A percentile compares a stretch with the other conserved stretches of the same genome.
Evolutionary conservation across 2,329 filamentous ascomycete genomes (phyloP).

Genomic region (Lanzia echinophila): DNA sequence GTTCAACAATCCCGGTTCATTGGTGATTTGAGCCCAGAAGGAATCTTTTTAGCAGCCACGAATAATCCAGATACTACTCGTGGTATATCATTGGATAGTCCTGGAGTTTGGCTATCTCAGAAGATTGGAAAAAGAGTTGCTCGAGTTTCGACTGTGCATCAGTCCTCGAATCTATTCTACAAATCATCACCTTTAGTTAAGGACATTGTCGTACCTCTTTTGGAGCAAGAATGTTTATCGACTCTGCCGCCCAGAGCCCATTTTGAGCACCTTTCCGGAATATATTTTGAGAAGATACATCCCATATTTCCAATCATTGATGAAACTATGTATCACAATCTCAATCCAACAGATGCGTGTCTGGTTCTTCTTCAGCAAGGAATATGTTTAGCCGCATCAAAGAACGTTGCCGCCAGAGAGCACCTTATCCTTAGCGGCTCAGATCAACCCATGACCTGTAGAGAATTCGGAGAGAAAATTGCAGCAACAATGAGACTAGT

Average conservation of each 20-base stretch:
- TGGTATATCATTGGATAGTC: slow-evolving; percentile 41
- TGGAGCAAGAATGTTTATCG: slow-evolving; percentile 32
- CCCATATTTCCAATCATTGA: slow-evolving; percentile 28
- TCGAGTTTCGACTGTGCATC: background rate
- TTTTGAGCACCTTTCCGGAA: slow-evolving; percentile 38
- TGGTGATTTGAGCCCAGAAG: slow-evolving; percentile 53
- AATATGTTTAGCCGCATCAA: slow-evolving; percentile 48
- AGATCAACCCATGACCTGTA: slow-evolving; percentile 11
- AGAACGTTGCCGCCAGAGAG: slow-evolving; percentile 39
- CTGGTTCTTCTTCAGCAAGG: slow-evolving; percentile 44
- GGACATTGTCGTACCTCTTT: slow-evolving; percentile 19
- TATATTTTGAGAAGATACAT: slow-evolving; percentile 32
- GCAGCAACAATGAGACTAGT: slow-evolving; percentile 20
- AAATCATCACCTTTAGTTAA: slow-evolving; percentile 16
- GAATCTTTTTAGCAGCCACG: slow-evolving; percentile 51
- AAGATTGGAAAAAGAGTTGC: slow-evolving; percentile 2
- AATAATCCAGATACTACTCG: slow-evolving; percentile 34
- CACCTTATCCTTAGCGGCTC: slow-evolving; percentile 32
- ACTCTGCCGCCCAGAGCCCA: slow-evolving; percentile 43
- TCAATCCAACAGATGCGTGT: slow-evolving; percentile 21
- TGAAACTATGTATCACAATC: slow-evolving; percentile 30
- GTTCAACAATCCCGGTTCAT: slow-evolving; percentile 40
- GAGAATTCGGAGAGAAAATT: slow-evolving; percentile 21
- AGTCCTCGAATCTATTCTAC: slow-evolving; percentile 15
- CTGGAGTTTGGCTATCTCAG: slow-evolving; percentile 47